These are phyloP conservation scores for Coemansia sp. DNA, from an alignment of 371 early-diverging fungal genomes.

Conservation along the genomic window DNA sequence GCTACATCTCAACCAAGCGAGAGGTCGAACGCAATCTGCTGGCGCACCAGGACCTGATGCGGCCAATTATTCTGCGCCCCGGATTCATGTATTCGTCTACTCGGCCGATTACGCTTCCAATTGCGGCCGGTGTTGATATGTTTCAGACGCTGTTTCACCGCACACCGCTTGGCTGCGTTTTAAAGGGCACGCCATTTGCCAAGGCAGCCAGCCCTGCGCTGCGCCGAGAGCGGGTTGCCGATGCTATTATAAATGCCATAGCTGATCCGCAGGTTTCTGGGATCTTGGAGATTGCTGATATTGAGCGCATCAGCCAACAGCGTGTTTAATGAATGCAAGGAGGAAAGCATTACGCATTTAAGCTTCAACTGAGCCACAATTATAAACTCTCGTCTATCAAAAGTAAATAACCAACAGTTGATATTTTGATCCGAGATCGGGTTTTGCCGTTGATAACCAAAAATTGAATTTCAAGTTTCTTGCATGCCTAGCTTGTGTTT, in stretches of 20 bases:
- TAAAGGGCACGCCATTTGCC: constrained; percentile 60
- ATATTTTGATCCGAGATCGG: no score
- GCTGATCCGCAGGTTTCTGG: constrained; percentile 28
- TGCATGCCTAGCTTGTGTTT: not conserved
- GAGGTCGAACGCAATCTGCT: constrained; percentile 66
- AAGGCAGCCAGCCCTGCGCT: constrained; percentile 62
- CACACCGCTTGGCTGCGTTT: constrained; percentile 51
- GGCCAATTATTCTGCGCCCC: constrained; percentile 67
- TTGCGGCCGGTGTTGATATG: constrained; percentile 58
- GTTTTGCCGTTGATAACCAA: not conserved
- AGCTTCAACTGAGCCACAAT: not conserved
- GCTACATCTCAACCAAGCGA: constrained; percentile 75
- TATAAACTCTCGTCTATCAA: no score
- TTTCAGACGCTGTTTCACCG: constrained; percentile 52
- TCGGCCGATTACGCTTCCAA: constrained; percentile 60
- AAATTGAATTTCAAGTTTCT: not conserved
- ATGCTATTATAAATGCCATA: constrained; percentile 56
- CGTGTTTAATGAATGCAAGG: not conserved
- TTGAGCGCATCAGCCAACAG: constrained; percentile 17
- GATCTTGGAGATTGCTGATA: constrained; percentile 30
- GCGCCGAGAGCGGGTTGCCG: constrained; percentile 62
- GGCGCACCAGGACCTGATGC: constrained; percentile 50
- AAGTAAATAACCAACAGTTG: not conserved
- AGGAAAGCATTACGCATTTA: no score
- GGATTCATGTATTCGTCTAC: constrained; percentile 65